Evolutionary conservation across 2,329 filamentous ascomycete genomes (phyloP).

Genomic region (Aspergillaceae sp.): DNA sequence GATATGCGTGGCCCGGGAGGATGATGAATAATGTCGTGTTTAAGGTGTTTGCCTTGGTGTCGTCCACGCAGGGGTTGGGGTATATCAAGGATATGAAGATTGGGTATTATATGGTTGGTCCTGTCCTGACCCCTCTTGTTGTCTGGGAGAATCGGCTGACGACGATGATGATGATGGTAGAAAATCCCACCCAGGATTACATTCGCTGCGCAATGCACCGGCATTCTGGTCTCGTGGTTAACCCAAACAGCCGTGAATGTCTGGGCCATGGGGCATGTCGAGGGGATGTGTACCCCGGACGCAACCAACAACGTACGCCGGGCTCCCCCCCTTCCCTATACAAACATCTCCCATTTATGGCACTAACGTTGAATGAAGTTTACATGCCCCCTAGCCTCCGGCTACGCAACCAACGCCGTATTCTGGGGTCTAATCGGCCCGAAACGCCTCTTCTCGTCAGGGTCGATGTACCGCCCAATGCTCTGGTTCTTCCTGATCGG

Average conservation of each 20-base stretch:
- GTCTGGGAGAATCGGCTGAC: no score
- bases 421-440: slow-evolving; percentile 64
- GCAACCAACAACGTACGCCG: slow-evolving; percentile 46
- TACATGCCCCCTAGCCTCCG: slow-evolving; percentile 1
- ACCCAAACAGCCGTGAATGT: slow-evolving; percentile 39
- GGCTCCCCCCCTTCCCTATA: slow-evolving; percentile 54
- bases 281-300: slow-evolving; percentile 43
- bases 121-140: no score
- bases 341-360: slow-evolving; percentile 13
- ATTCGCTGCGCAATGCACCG: slow-evolving; percentile 42
- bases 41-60: slow-evolving; percentile 17
- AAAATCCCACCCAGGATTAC: slow-evolving; percentile 37
- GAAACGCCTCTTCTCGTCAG: slow-evolving; percentile 53
- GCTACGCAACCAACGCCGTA: slow-evolving; percentile 1
- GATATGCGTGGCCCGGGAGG: slow-evolving; percentile 23
- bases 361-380: not conserved
- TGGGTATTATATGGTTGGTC: slow-evolving; percentile 15
- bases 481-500: slow-evolving; percentile 64
- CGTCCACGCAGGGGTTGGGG: slow-evolving; percentile 13
- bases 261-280: slow-evolving; percentile 38
- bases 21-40: slow-evolving; percentile 23
- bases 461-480: slow-evolving; percentile 51
- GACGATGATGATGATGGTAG: not conserved
- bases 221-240: slow-evolving; percentile 38
- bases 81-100: slow-evolving; percentile 25